Percentiles rank a stretch among this genome's conserved stretches.
Conservation (phyloP, 192 early-diverging fungal species). For the Paraglomus occultum region DNA sequence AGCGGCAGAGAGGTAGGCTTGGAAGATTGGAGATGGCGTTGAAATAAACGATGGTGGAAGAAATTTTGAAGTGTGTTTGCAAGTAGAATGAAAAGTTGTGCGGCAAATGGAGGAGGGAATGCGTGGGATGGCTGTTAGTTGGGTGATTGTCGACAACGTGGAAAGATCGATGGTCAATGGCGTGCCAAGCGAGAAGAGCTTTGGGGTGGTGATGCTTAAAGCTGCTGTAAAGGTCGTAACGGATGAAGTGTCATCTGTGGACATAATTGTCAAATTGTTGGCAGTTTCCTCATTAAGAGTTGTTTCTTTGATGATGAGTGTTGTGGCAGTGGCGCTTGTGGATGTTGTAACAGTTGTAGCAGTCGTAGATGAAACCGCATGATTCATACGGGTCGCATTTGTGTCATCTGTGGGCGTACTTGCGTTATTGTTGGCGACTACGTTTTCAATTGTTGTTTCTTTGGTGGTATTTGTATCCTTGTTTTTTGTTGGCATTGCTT, state of each 20-base stretch:
- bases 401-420: neutral
- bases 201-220: too few species aligned
- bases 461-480: conserved; percentile 34
- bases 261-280: too few species aligned
- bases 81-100: conserved; percentile 30
- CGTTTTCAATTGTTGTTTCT: conserved; percentile 18
- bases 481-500: conserved; percentile 13
- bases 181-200: too few species aligned
- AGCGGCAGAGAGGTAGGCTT: conserved; percentile 52
- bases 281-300: neutral
- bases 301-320: neutral
- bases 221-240: too few species aligned
- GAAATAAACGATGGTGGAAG: conserved; percentile 44
- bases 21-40: conserved; percentile 45
- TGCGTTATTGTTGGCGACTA: neutral
- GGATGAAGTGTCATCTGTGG: too few species aligned
- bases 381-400: neutral
- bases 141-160: conserved; percentile 40
- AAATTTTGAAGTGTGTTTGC: neutral
- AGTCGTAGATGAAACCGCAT: neutral
- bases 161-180: conserved; percentile 40
- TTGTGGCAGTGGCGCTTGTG: neutral
- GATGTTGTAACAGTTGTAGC: neutral
- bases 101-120: conserved; percentile 48
- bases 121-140: conserved; percentile 60